Evolutionary conservation across 2,329 filamentous ascomycete genomes (phyloP), one percentile per base, ranked within the genome.

Genomic region (Cladorrhinum sp.): DNA sequence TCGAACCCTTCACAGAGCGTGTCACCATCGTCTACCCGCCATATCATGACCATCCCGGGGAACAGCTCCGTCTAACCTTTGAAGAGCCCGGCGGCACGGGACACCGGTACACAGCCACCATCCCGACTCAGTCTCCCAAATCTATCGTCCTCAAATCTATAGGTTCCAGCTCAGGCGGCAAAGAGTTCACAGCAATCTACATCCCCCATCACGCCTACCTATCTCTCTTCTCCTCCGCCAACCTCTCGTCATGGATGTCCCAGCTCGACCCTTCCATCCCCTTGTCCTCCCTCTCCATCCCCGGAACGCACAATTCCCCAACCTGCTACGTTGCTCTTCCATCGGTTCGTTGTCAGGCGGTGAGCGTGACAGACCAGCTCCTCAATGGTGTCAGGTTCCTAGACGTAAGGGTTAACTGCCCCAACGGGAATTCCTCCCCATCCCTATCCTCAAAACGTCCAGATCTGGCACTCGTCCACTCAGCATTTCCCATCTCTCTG

Each of bases 291-390:
- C 85, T 99, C 54, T 95, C 90, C 54, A 95, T 98, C 64, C 95
- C 95, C 0, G 95, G 95, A 65, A 97, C 95, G 0, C 95, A 99
- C 79, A 98, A 99, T 77, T 91, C 90, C 18, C 91, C 95, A 6
- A 96, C 93, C 9, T 89, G 85, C 76, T 83, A 96, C 78, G 83
- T 85, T 53, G 93, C 95, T 12, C 83, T 97, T 4, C 95, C 95
- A 1, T 96, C 92, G 1, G 95, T 98, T 38, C 89, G 95, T 41
- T 98, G 95, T 75, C 95, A 99, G 77, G 88, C 90, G 32, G 91
- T 93, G 18, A 80, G 85, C 62, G 82, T 96, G 4, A 79, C 81
- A 53, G 85, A 88, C 57, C 95, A 99, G 75, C 85, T 99, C 25
- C 81, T 87, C 59, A 93, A 96, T 72, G 95, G 95, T 25, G 89